These are phyloP conservation scores for Trametes punicea DNA, from an alignment of 768 basidiomycete genomes.

Conservation along the genomic window DNA sequence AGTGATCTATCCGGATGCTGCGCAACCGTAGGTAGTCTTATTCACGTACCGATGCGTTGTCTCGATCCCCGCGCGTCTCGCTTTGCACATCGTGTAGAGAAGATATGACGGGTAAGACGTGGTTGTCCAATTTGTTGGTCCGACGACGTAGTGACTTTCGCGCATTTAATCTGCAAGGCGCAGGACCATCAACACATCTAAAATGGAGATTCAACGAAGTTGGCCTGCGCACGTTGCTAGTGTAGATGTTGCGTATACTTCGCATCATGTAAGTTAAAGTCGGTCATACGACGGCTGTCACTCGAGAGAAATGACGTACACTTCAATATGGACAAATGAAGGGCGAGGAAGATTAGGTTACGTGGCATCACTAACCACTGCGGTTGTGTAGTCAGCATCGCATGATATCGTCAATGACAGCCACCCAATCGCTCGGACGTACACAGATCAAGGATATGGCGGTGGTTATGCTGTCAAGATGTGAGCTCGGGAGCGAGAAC, in stretches of 20 bases:
- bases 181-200: neutral
- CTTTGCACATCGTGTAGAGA: conserved; percentile 13
- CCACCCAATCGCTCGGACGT: conserved; percentile 2
- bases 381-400: neutral
- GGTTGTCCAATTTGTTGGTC: conserved; percentile 12
- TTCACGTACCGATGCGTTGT: neutral
- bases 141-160: conserved; percentile 20
- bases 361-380: conserved; percentile 29
- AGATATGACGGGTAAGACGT: conserved; percentile 15
- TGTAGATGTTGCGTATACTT: conserved; percentile 30
- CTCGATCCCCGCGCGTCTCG: conserved; percentile 2
- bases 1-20: neutral
- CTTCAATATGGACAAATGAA: conserved; percentile 31
- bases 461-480: conserved; percentile 22
- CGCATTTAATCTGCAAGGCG: conserved; percentile 16
- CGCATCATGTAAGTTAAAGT: neutral
- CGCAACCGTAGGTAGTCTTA: neutral
- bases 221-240: conserved; percentile 24
- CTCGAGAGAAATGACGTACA: conserved; percentile 13
- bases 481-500: neutral
- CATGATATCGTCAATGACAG: neutral
- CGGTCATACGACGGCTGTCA: neutral
- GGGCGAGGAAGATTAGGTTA: conserved; percentile 28
- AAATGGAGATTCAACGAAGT: neutral
- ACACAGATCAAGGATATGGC: conserved; percentile 27